Evolutionary conservation across 768 basidiomycete species (phyloP).

Genomic region (Dendrothele bispora): DNA sequence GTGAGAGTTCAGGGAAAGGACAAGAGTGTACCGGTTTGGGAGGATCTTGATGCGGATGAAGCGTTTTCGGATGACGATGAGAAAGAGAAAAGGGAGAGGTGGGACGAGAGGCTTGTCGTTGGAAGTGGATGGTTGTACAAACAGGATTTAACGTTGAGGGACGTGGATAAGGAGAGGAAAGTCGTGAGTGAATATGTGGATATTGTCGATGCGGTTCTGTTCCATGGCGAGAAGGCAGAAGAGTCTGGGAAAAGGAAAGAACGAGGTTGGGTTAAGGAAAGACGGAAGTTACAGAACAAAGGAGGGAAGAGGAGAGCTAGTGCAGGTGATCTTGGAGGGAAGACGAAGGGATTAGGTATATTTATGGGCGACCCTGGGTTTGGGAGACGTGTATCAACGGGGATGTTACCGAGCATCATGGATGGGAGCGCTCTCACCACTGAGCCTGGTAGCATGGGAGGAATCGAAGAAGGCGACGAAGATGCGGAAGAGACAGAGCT

Average conservation of each 20-base stretch:
- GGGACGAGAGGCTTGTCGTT: slow-evolving; percentile 81
- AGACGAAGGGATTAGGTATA: slow-evolving; percentile 19
- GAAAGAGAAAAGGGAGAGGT: slow-evolving; percentile 67
- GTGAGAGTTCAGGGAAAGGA: slow-evolving; percentile 64
- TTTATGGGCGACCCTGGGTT: slow-evolving; percentile 18
- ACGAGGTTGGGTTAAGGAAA: slow-evolving; percentile 48
- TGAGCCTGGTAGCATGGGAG: slow-evolving; percentile 59
- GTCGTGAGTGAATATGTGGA: slow-evolving; percentile 66
- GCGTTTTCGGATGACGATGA: slow-evolving; percentile 39
- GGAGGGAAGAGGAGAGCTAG: slow-evolving; percentile 54
- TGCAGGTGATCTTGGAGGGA: slow-evolving; percentile 36
- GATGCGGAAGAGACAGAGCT: slow-evolving; percentile 18
- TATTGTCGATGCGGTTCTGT: slow-evolving; percentile 79
- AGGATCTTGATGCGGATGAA: slow-evolving; percentile 58
- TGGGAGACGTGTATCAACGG: slow-evolving; percentile 60
- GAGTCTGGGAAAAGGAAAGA: slow-evolving; percentile 38
- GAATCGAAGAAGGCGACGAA: slow-evolving; percentile 37
- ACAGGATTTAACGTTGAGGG: slow-evolving; percentile 56
- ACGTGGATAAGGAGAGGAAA: slow-evolving; percentile 56
- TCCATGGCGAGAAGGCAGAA: slow-evolving; percentile 59
- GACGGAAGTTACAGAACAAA: slow-evolving; percentile 43
- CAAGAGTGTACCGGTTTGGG: slow-evolving; percentile 78
- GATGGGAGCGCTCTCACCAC: slow-evolving; percentile 44
- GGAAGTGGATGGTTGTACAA: slow-evolving; percentile 83
- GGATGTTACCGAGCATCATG: slow-evolving; percentile 52